Conservation (phyloP, 306 rosid genomes). For the Fragaria nilgerrensis region DNA sequence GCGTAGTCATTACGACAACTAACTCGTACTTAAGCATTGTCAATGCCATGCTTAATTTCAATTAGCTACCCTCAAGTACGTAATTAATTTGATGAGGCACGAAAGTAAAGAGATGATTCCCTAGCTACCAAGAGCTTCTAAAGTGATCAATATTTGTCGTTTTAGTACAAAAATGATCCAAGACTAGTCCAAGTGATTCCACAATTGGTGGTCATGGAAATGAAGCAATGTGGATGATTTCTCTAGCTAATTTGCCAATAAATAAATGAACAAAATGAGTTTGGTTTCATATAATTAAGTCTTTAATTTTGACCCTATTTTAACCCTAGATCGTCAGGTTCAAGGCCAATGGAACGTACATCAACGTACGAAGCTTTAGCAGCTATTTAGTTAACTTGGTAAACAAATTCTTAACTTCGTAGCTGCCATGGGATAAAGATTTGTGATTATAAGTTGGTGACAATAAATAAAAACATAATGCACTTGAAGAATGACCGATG, state of each 20-base stretch:
- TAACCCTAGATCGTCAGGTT: neutral
- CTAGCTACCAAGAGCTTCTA: conserved; percentile 1
- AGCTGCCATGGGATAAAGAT: too few relatives aligned
- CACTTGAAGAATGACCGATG: neutral
- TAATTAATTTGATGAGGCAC: neutral
- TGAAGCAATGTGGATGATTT: neutral
- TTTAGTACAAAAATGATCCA: neutral
- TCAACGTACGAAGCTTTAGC: too few relatives aligned
- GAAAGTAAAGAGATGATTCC: neutral
- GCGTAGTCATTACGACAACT: neutral
- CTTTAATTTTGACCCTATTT: neutral
- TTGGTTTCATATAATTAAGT: neutral
- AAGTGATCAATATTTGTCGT: neutral
- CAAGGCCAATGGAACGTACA: neutral
- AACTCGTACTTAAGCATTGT: neutral
- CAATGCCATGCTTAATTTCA: neutral
- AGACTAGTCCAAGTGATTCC: neutral
- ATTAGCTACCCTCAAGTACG: neutral
- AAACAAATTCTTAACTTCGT: neutral
- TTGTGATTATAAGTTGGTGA: too few relatives aligned
- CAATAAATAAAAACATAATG: too few relatives aligned
- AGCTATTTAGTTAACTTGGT: neutral
- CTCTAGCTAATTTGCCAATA: neutral
- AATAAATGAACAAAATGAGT: neutral
- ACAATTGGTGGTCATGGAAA: neutral